phyloP scores from a whole-genome alignment of 2,329 filamentous ascomycete species.

The Diplodia corticola region DNA sequence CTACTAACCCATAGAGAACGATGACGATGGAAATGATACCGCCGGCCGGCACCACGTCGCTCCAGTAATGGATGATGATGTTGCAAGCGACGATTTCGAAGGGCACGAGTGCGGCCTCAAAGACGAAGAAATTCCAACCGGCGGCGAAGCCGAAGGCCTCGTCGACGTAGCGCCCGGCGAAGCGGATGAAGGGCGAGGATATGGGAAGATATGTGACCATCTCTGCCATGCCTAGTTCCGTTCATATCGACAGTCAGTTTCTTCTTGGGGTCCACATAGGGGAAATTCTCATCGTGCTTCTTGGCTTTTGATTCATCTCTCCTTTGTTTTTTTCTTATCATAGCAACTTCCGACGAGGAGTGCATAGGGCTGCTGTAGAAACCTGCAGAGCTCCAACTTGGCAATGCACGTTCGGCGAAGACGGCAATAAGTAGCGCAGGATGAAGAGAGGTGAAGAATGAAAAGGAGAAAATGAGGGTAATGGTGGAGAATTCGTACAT shows the following conservation, averaged over 20 bases:
- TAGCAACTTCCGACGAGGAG: neutral
- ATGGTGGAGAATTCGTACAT: constrained; percentile 33
- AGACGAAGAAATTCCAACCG: constrained; percentile 74
- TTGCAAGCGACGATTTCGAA: constrained; percentile 70
- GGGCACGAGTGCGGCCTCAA: constrained; percentile 66
- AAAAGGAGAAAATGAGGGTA: neutral
- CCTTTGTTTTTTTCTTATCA: neutral
- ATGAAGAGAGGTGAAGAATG: neutral
- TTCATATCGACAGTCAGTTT: neutral
- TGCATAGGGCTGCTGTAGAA: constrained; percentile 27
- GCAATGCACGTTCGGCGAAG: neutral
- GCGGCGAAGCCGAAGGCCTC: constrained; percentile 72
- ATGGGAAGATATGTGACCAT: constrained; percentile 78
- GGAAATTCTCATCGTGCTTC: neutral
- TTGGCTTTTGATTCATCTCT: no score
- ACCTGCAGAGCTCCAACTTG: neutral
- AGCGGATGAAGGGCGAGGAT: constrained; percentile 75
- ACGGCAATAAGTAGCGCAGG: neutral
- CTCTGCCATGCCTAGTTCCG: constrained; percentile 60
- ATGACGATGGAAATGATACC: constrained; percentile 72
- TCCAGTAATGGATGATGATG: constrained; percentile 76
- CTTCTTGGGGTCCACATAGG: constrained; percentile 27
- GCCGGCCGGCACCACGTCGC: constrained; percentile 55
- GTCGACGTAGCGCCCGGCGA: constrained; percentile 73
- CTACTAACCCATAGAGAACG: constrained; percentile 60